Percentiles rank a stretch among this genome's conserved stretches.
Evolutionary conservation across 257 asterid species (phyloP).

Genomic region (Leptodermis oblonga): DNA sequence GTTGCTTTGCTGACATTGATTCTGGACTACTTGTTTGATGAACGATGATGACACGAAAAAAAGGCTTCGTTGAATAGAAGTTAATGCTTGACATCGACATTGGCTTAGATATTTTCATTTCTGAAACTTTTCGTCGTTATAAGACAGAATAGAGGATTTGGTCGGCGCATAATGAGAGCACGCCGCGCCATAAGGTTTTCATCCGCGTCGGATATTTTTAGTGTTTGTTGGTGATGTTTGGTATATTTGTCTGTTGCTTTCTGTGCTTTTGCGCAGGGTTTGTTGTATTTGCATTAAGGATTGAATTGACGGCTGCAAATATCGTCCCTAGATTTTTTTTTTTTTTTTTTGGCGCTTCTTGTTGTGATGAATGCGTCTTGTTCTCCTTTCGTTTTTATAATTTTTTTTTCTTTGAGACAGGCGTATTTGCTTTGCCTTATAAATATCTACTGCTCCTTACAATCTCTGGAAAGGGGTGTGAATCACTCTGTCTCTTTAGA

Average conservation of each 20-base stretch:
- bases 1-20: constrained; percentile 16
- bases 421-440: no score
- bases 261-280: not conserved
- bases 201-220: not conserved
- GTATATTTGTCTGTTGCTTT: not conserved
- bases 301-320: not conserved
- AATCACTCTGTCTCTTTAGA: no score
- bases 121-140: not conserved
- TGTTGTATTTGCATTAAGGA: no score
- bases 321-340: no score
- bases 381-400: not conserved
- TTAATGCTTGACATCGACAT: not conserved
- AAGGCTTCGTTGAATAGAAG: constrained; percentile 4
- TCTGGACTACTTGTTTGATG: not conserved
- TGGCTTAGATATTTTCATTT: not conserved
- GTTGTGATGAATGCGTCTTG: not conserved
- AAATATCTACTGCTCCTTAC: no score
- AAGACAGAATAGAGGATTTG: not conserved
- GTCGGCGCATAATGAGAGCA: not conserved
- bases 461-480: no score
- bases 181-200: not conserved
- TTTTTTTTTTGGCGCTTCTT: no score
- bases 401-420: not conserved
- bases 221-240: not conserved
- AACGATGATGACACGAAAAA: not conserved